Base-by-base conservation (phyloP, 768 basidiomycete genomes). In the Botryobasidium botryosum region DNA sequence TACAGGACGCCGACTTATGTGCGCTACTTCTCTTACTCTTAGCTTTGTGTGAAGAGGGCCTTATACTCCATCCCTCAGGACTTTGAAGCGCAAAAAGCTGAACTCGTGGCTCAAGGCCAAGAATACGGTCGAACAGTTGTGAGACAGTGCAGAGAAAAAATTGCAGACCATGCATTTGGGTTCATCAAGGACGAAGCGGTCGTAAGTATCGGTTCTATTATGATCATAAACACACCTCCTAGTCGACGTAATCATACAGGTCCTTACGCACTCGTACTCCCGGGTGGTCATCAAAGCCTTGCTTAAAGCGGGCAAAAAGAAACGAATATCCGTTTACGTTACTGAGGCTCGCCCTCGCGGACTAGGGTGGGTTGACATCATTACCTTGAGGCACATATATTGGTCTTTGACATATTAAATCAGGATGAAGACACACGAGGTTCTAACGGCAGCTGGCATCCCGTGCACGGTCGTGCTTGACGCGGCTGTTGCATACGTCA, bases 151-250 rank as follows among this genome's bases (percentile, higher is more conserved):
- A 74, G 90, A 46, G 72, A 74, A 48, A 87, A 84, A 61, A 97
- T 99, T 53, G 87, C 88, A 29, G 72, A 79, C 50, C 69, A 88
- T 18, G 76, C 80, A n/a, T 72, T 87, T 39, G 79, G 78, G 37
- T 97, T 97, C 66, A 85, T 97, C 58, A 81, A 83, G 58, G 94
- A 99, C 56, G 90, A 86, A 59, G 87, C 84, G 6, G 83, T 87
- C 57, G 86, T 80, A 58, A 55, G 70, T 59, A 35, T 40, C 6
- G 7, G 8, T 29, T n/a, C n/a, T 2, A 6, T 32, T 3, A 26
- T 46, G 18, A 17, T n/a, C 47, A 47, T 42, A 42, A 50, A 41
- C 32, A 45, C 26, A 50, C 44, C 38, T 50, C 15, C 23, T 24
- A 27, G 42, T 43, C 41, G 43, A 52, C 50, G 40, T 51, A 49